Evolutionary conservation across 2,329 filamentous ascomycete genomes (phyloP), one percentile per base, ranked within the genome.

Genomic region (Apiospora saccharicola): DNA sequence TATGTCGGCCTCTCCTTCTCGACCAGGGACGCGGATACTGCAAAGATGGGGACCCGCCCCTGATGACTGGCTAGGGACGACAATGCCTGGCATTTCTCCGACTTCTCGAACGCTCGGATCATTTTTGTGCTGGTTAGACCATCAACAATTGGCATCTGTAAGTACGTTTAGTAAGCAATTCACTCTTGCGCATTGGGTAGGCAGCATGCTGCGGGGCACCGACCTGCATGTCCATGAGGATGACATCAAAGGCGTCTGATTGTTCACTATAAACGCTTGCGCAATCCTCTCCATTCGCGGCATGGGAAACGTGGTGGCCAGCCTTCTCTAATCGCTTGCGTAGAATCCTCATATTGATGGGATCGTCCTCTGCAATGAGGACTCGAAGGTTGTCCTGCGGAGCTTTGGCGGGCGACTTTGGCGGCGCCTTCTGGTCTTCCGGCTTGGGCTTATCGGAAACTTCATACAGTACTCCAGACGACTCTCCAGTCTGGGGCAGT

Each of bases 191-290:
- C 7, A 37, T 41, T 41, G 37, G 37, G 37, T 10, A 37, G 4
- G 22, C 30, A 37, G 37, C 53, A 34, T 41, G 1, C 8, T 37
- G 30, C 19, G 2, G 53, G 53, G n/a, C 16, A 82, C 89, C 82
- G 80, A 95, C 94, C 87, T 97, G 94, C 89, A 98, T 94, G 79
- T 97, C 95, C 95, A 97, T 97, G 74, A 98, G 86, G 68, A 98
- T 86, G 6, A 94, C 91, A 80, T 97, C 94, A 78, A 93, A 96
- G 30, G 83, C 82, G 37, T 81, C 81, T 0, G 91, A 85, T 69
- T 86, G 87, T 67, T 94, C 92, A 69, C 86, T 87, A 80, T 93
- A 95, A 5, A 90, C 86, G 69, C 87, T 86, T 7, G 93, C 92
- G 78, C 95, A 98, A 78, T 97, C 94, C 78, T 96, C 93, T 10